A percentile compares a stretch with the other conserved stretches of the same genome.
phyloP scores from a whole-genome alignment of 2,329 filamentous ascomycete species.

The Venturia aucupariae region DNA sequence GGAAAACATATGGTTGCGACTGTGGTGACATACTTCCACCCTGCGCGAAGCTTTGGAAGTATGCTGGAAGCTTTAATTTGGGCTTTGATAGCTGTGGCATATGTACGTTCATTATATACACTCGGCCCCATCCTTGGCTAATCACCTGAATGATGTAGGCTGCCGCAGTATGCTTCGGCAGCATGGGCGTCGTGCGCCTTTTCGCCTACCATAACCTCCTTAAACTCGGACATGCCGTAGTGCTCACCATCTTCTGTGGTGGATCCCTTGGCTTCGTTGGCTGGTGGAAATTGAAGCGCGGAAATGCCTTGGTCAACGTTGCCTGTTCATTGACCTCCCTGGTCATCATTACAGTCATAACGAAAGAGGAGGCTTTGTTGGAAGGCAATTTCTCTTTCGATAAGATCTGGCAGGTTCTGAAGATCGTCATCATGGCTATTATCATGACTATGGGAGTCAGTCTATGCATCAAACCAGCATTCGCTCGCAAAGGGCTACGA shows the following conservation, averaged over 20 bases:
- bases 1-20: constrained; percentile 92
- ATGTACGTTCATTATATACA: constrained; percentile 38
- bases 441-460: constrained; percentile 63
- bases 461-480: constrained; percentile 67
- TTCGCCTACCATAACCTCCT: constrained; percentile 62
- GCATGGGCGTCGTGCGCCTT: constrained; percentile 80
- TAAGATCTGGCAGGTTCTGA: constrained; percentile 73
- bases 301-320: constrained; percentile 32
- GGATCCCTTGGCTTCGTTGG: constrained; percentile 76
- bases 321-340: constrained; percentile 79
- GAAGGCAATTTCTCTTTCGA: constrained; percentile 69
- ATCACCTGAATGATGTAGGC: not conserved
- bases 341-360: constrained; percentile 80
- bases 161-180: constrained; percentile 64
- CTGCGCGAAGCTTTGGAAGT: constrained; percentile 73
- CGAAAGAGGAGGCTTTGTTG: constrained; percentile 83
- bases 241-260: constrained; percentile 76
- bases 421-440: constrained; percentile 76
- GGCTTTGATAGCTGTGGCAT: constrained; percentile 67
- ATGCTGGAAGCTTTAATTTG: constrained; percentile 81
- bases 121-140: not conserved
- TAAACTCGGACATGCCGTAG: constrained; percentile 64
- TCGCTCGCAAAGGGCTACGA: constrained; percentile 64
- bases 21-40: constrained; percentile 90
- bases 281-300: constrained; percentile 29